Evolutionary conservation across 345 rosid genomes (phyloP), one percentile per base, ranked within the genome.

Genomic region (Melastoma malabathricum): DNA sequence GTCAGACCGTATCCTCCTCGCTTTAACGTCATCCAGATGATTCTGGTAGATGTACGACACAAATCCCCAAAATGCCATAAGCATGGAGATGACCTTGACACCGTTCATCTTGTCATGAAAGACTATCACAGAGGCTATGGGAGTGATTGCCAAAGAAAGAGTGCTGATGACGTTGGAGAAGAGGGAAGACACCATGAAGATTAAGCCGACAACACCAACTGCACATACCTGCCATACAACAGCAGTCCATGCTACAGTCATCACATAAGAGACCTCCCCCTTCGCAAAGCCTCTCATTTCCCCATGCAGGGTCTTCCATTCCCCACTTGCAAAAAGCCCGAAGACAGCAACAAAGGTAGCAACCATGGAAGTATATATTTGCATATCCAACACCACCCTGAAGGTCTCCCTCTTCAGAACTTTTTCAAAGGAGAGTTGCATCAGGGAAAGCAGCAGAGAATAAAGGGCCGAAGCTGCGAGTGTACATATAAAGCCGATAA

Each of bases 401-500:
- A 75, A 80, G 0, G 77, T 72, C 51, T 73, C 80, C 77, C 54
- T 68, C 52, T 67, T 77, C 51, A 77, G 46, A 47, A 89, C 57
- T 64, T 77, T 83, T 64, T 81, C 77, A 59, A 90, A 90, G 27
- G 83, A 61, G 46, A 70, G 68, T 64, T 90, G 94, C 84, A 82
- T 78, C 16, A 84, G 82, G 39, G 94, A 90, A 29, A 86, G 89
- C 65, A 79, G 31, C 46, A 86, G 96, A 54, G 94, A 78, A 71
- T 86, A 90, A 12, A 86, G 13, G 10, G 86, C 82, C 0, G 96
- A 86, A 29, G 92, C 98, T 15, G 58, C 62, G 17, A 86, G 52
- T 1, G 92, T 76, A 58, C 64, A 64, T 3, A 82, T 47, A 67
- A 77, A 84, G 18, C 96, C 92, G 0, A 75, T 39, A 15, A 74